Evolutionary conservation across 179 eudicot species (phyloP).

Genomic region (Beta macrorhiza): DNA sequence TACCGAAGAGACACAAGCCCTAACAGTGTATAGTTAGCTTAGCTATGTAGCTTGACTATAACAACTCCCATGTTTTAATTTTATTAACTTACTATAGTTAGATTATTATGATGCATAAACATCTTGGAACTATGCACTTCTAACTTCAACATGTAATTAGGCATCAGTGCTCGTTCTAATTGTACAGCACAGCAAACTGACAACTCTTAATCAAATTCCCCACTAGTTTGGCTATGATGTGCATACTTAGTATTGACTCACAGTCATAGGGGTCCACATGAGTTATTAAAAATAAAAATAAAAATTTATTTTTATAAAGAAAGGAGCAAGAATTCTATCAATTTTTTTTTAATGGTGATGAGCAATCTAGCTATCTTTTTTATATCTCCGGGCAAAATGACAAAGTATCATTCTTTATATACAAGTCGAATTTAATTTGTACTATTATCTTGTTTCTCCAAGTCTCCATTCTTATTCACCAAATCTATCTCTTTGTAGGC

Average conservation of each 20-base stretch:
- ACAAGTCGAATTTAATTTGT: conserved; percentile 5
- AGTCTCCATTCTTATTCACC: conserved; percentile 14
- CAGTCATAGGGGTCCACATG: not conserved
- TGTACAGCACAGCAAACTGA: not conserved
- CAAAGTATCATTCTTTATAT: not conserved
- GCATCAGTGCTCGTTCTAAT: not conserved
- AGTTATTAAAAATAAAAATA: not conserved
- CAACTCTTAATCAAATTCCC: conserved; percentile 3
- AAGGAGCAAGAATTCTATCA: not conserved
- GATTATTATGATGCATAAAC: conserved; percentile 1
- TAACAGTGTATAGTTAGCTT: not conserved
- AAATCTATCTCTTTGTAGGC: conserved; percentile 9
- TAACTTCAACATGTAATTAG: not conserved
- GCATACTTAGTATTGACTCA: conserved; percentile 4
- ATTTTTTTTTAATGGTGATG: not conserved
- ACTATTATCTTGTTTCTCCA: not conserved
- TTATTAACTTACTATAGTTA: not conserved
- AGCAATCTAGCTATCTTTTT: not conserved
- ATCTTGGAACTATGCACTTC: not conserved
- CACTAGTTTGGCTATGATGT: not conserved
- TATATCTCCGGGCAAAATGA: not conserved
- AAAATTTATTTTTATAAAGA: too few relatives aligned
- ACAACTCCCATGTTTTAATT: not conserved
- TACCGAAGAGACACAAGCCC: too few relatives aligned
- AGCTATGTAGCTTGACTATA: not conserved